Base-by-base conservation (phyloP, 257 asterid species). In the Lycium ferocissimum region DNA sequence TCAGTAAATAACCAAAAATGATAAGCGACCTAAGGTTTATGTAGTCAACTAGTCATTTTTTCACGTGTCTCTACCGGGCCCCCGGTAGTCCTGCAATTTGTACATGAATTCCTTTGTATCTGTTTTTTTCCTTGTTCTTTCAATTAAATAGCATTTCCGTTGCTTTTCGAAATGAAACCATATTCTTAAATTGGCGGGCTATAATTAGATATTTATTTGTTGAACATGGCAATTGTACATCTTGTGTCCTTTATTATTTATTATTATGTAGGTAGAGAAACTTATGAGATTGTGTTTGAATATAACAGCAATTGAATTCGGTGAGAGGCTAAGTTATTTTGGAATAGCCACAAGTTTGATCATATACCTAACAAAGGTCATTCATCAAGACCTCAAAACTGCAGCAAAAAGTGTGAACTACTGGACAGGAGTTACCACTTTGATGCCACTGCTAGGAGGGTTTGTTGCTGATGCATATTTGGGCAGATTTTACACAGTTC, bases 381-480 rank as follows among this genome's bases (percentile, higher is more conserved):
- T 96, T 22, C 93, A 93, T 54, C 89, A 91, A 82, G 98, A 95
- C 93, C 89, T 95, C 2, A 92, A 90, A 88, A 90, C 94, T 3
- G 97, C 99, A 5, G 98, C 95, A 2, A 92, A 89, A 57, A 92
- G 73, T 57, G 99, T 94, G 7, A 95, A 95, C 80, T 91, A 90
- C 22, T 96, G 99, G 99, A 14, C 92, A 0, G 99, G 99, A 0
- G 97, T 95, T 1, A 95, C 98, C 73, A 92, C 98, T 13, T 62
- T 91, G 85, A 95, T 94, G 95, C 98, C 99, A 15, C 85, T 96
- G 10, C n/a, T 93, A 6, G 99, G 99, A 35, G 99, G 98, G 2
- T 96, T 94, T 83, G 11, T 95, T 6, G 97, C 99, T 38, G 98
- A 96, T 83, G 92, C 98, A 58, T 96, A 92, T 85, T 92, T 96